These are phyloP conservation scores for Fulvia fulva DNA, from an alignment of 2,329 filamentous ascomycete genomes.

Conservation along the genomic window DNA sequence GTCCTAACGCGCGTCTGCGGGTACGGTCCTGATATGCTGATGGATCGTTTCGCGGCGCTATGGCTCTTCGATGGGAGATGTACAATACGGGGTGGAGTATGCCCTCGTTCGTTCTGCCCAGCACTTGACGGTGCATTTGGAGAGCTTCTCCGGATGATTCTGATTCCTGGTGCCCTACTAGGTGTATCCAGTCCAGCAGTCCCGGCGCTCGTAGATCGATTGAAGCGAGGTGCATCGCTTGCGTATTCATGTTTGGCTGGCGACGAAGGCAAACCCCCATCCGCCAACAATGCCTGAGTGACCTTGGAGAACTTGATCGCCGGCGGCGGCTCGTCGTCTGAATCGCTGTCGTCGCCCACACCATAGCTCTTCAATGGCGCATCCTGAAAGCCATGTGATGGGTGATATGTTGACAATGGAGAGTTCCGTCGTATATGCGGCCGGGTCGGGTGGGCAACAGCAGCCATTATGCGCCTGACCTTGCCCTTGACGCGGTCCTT, in stretches of 20 bases:
- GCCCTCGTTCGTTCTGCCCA: slow-evolving; percentile 20
- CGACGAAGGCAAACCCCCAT: slow-evolving; percentile 56
- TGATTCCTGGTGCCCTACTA: slow-evolving; percentile 34
- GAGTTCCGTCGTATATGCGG: slow-evolving; percentile 41
- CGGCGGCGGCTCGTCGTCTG: slow-evolving; percentile 84
- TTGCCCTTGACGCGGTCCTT: slow-evolving; percentile 20
- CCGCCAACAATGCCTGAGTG: slow-evolving; percentile 75
- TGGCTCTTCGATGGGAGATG: slow-evolving; percentile 30
- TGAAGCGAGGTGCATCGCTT: slow-evolving; percentile 28
- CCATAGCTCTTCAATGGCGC: slow-evolving; percentile 47
- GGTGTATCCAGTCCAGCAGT: slow-evolving; percentile 33
- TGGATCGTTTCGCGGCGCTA: slow-evolving; percentile 31
- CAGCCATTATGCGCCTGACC: slow-evolving; percentile 32
- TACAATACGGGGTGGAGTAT: slow-evolving; percentile 35
- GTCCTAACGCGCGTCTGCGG: slow-evolving; percentile 25
- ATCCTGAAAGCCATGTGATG: slow-evolving; percentile 45
- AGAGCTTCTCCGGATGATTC: slow-evolving; percentile 35
- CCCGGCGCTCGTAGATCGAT: slow-evolving; percentile 25
- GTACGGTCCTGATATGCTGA: slow-evolving; percentile 33
- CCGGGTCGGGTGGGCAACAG: slow-evolving; percentile 31
- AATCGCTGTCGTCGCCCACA: slow-evolving; percentile 76
- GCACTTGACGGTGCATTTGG: slow-evolving; percentile 24
- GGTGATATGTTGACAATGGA: slow-evolving; percentile 43
- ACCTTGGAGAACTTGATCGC: slow-evolving; percentile 92
- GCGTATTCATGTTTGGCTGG: slow-evolving; percentile 45